Evolutionary conservation across 306 rosid genomes (phyloP).

Genomic region (cucumber (Cucumis sativus)): Cucumber_9930_V3 NC_026661.2:14917501-14918000

Average conservation of each 20-base stretch:
- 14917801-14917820: constrained; percentile 1
- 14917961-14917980: no score
- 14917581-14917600: constrained; percentile 90
- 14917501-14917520: not conserved
- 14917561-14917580: constrained; percentile 82
- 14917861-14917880: constrained; percentile 84
- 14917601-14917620: constrained; percentile 86
- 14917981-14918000: no score
- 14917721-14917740: not conserved
- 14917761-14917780: not conserved
- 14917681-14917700: not conserved
- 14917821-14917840: constrained; percentile 78
- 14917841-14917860: constrained; percentile 81
- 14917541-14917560: constrained; percentile 65
- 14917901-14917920: constrained; percentile 98
- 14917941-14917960: not conserved
- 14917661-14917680: not conserved
- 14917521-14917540: constrained; percentile 3
- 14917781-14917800: not conserved
- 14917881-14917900: constrained; percentile 91
- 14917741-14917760: not conserved
- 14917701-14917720: not conserved
- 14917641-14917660: not conserved
- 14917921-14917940: constrained; percentile 54
- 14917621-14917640: constrained; percentile 24